Percentiles rank a stretch among this genome's conserved stretches.
These are phyloP conservation scores for Favolaschia claudopus DNA, from an alignment of 768 basidiomycete species.

Conservation along the genomic window DNA sequence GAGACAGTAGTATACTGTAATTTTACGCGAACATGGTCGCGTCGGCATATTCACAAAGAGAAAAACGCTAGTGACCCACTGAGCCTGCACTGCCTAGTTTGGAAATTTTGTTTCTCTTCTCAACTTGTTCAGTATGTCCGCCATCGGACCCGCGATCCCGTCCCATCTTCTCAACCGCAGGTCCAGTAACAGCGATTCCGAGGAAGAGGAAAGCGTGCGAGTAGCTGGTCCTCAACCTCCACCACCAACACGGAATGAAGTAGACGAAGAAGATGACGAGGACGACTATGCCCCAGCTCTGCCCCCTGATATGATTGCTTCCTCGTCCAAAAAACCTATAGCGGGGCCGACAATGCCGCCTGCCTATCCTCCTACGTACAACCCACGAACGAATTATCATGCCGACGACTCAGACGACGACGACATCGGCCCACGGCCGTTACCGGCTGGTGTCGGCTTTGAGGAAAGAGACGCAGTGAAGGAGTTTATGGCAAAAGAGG, in stretches of 20 bases:
- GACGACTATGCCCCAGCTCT: constrained; percentile 79
- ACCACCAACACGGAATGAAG: constrained; percentile 12
- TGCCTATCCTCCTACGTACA: constrained; percentile 42
- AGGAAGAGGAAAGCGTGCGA: constrained; percentile 22
- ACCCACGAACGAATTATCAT: constrained; percentile 36
- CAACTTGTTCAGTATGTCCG: constrained; percentile 45
- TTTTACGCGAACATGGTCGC: too few species aligned
- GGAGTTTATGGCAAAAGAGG: constrained; percentile 88
- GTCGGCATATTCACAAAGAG: too few species aligned
- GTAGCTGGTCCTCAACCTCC: constrained; percentile 4
- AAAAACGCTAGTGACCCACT: too few species aligned
- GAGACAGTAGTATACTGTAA: too few species aligned
- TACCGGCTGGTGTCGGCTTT: constrained; percentile 55
- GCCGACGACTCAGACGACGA: constrained; percentile 76
- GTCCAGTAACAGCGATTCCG: constrained; percentile 24
- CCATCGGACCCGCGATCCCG: constrained; percentile 67
- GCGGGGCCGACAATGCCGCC: constrained; percentile 64
- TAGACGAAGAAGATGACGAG: constrained; percentile 57
- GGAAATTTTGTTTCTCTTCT: neutral
- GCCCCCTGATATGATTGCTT: constrained; percentile 71
- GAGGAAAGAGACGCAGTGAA: constrained; percentile 70
- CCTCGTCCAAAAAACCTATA: constrained; percentile 43
- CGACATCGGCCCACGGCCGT: constrained; percentile 86
- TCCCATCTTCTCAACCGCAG: constrained; percentile 36
- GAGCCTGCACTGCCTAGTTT: too few species aligned